Evolutionary conservation across 169 alveolate genomes (phyloP), one percentile per base, ranked within the genome.

Genomic region (Babesia ovata): DNA sequence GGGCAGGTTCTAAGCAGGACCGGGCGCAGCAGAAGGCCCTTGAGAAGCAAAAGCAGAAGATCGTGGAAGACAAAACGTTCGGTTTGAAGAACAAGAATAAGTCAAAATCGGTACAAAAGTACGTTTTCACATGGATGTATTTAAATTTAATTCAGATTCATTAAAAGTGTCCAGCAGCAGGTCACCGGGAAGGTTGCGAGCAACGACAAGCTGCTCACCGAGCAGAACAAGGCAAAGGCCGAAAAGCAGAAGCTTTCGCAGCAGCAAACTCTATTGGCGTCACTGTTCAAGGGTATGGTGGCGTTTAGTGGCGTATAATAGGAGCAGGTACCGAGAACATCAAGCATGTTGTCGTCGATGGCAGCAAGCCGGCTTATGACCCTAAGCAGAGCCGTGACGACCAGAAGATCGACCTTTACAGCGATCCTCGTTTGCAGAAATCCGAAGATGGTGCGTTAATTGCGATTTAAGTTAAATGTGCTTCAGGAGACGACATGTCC

Each of bases 11-110:
- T 57, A 91, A 91, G 91, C 92, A 91, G 75, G 94, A 92, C 69
- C 87, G 87, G 88, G 95, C 91, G 63, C 93, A 91, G 81, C 96
- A 96, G 89, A 95, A 95, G 79, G 95, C 97, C 24, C 95, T 95
- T 74, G 96, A 95, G 77, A 98, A 97, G 91, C 95, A 94, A 86
- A 96, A 96, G 66, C 98, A 97, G 88, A 98, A 97, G 88, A 88
- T 98, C 86, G 95, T 96, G 48, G 99, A 98, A 85, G 99, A 98
- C 88, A 97, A 96, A 85, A 98, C 99, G 4, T 98, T 98, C 88
- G 99, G 99, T 50, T 86, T 97, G 33, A 98, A 98, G 86, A 98
- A 98, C 91, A 98, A 98, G 87, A 61, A 61, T 56, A 98, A 98
- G 85, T 91, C 98, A 48, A 96, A 95, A 65, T 87, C 96, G 45